Evolutionary conservation across 306 rosid genomes (phyloP), one percentile per base, ranked within the genome.

Genomic region (Lagenaria siceraria): DNA sequence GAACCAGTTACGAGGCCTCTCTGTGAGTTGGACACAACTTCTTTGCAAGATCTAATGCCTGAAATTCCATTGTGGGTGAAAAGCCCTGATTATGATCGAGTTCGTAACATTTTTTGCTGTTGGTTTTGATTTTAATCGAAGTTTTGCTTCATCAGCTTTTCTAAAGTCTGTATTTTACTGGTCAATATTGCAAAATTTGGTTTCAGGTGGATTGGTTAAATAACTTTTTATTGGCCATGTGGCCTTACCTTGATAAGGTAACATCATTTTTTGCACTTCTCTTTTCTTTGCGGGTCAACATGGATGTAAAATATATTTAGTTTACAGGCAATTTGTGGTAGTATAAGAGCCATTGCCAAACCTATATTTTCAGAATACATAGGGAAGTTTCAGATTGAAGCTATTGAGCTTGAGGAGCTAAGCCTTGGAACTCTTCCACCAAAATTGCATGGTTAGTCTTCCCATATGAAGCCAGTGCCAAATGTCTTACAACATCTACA

Each of bases 61-160:
- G 96, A 95, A 82, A 95, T 95, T 79, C 98, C 98, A 55, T 55
- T 88, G 21, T 95, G 98, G 97, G 88, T 95, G 62, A 92, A 95
- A 86, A 86, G 80, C 53, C 95, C 95, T 6, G 96, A 92, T 80
- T 88, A 87, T 54, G 97, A 92, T 83, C 88, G 98, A 72, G 98
- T 95, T 75, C 84, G 97, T 87, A 69, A 29, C 22, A 21, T 46
- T 75, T 65, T 31, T 22, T 17, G 10, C 38, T 25, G 48, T 79
- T 74, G 6, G 24, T 49, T 49, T 19, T 18, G 29, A 49, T 60
- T 38, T 24, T 21, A 64, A 53, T 56, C 9, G 11, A 60, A 21
- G 27, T 76, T 14, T 35, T 21, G 53, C 12, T 40, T 11, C 35
- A 68, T 12, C 4, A 2, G 19, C 3, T 68, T 12, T 70, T 43